phyloP scores from a whole-genome alignment of 805 yeast genomes.

The Sugiyamaella lignohabitans region DNA sequence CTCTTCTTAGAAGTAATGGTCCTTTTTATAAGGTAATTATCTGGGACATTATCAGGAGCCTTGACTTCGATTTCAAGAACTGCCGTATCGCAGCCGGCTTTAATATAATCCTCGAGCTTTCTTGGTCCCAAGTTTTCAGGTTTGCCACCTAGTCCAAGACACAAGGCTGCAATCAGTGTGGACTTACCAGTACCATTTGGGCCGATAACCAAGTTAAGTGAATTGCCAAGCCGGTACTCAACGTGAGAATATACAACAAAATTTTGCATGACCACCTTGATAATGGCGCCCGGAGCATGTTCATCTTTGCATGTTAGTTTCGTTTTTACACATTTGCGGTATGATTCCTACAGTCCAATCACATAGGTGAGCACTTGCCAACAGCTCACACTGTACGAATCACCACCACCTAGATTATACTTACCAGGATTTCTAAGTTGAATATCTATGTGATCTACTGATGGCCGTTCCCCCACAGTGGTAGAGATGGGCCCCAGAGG shows the following conservation, averaged over 20 bases:
- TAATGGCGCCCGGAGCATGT: constrained; percentile 42
- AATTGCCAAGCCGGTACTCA: constrained; percentile 70
- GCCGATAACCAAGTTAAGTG: constrained; percentile 85
- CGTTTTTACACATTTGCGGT: not conserved
- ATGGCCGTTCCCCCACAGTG: too few relatives aligned
- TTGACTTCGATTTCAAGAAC: constrained; percentile 47
- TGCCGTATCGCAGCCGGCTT: constrained; percentile 49
- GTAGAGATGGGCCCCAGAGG: too few relatives aligned
- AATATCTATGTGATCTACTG: not conserved
- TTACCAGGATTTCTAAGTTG: not conserved
- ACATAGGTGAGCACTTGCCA: not conserved
- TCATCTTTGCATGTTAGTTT: constrained; percentile 23
- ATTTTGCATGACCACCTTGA: constrained; percentile 48
- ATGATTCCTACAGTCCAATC: not conserved
- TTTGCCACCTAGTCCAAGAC: constrained; percentile 80
- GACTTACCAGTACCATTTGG: constrained; percentile 97
- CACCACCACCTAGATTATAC: not conserved
- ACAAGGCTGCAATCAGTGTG: constrained; percentile 86
- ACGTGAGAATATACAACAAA: constrained; percentile 61
- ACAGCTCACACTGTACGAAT: not conserved
- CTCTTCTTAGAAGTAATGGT: constrained; percentile 28
- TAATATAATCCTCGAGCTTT: constrained; percentile 60
- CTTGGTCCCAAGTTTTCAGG: constrained; percentile 51
- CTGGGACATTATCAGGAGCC: constrained; percentile 28
- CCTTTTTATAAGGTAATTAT: constrained; percentile 32